These are phyloP conservation scores for Aspergillus ellipticus DNA, from an alignment of 495 filamentous ascomycete species.

Conservation along the genomic window DNA sequence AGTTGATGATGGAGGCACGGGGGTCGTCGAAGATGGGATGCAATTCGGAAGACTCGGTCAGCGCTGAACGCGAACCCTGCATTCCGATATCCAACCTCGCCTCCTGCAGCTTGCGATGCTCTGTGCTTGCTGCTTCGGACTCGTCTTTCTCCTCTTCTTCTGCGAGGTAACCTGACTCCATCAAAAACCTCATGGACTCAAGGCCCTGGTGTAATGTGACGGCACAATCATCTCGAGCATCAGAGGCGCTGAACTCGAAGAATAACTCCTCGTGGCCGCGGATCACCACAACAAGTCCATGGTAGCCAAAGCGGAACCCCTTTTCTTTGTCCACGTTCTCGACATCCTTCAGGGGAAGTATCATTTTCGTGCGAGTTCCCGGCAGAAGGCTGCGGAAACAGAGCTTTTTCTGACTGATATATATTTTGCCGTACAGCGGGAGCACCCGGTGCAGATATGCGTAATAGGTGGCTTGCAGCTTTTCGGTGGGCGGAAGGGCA, in stretches of 20 bases:
- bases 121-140: slow-evolving; percentile 73
- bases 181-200: slow-evolving; percentile 66
- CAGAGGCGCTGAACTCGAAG: slow-evolving; percentile 81
- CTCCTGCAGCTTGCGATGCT: slow-evolving; percentile 77
- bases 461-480: slow-evolving; percentile 87
- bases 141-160: slow-evolving; percentile 65
- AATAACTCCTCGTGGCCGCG: slow-evolving; percentile 94
- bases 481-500: slow-evolving; percentile 77
- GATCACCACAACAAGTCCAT: slow-evolving; percentile 86
- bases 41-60: slow-evolving; percentile 41
- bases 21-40: slow-evolving; percentile 88
- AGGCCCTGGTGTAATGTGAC: slow-evolving; percentile 74
- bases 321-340: slow-evolving; percentile 95
- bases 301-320: slow-evolving; percentile 89
- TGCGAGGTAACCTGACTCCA: slow-evolving; percentile 66
- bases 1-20: slow-evolving; percentile 86
- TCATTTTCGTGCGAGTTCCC: slow-evolving; percentile 88
- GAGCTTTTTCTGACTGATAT: slow-evolving; percentile 83
- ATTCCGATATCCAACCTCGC: slow-evolving; percentile 63
- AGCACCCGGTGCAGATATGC: slow-evolving; percentile 82
- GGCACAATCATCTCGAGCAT: slow-evolving; percentile 81
- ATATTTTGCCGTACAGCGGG: slow-evolving; percentile 95
- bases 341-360: slow-evolving; percentile 86
- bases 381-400: slow-evolving; percentile 92
- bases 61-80: slow-evolving; percentile 48